phyloP scores from a whole-genome alignment of 1,139 yeast species.

The Pichia sp. region DNA sequence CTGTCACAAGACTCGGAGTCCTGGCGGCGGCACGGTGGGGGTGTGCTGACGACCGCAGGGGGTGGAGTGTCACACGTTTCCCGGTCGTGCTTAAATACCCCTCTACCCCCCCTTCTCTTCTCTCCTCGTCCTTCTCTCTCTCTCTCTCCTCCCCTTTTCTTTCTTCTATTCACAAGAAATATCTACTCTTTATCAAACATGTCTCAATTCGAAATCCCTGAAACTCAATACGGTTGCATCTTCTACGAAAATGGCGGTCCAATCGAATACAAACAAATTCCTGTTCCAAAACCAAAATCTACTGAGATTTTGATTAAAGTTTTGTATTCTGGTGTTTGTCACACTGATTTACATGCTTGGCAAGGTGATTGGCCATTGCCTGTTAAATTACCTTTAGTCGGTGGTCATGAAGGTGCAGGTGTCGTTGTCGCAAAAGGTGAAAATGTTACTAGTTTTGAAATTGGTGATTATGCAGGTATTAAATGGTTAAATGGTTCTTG shows the following conservation, averaged over 20 bases:
- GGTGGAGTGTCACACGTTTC: neutral
- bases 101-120: neutral
- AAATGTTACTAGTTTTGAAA: slow-evolving; percentile 55
- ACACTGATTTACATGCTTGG: slow-evolving; percentile 77
- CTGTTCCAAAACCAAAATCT: slow-evolving; percentile 64
- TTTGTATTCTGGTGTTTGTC: slow-evolving; percentile 73
- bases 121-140: neutral
- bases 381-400: slow-evolving; percentile 63
- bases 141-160: neutral
- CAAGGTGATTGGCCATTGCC: slow-evolving; percentile 72
- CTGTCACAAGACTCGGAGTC: too few species aligned
- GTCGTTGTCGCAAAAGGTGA: slow-evolving; percentile 65
- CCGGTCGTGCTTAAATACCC: neutral
- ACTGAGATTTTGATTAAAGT: slow-evolving; percentile 61
- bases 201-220: slow-evolving; percentile 32
- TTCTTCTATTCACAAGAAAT: neutral
- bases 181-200: neutral
- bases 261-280: slow-evolving; percentile 53
- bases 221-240: slow-evolving; percentile 41
- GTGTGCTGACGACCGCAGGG: too few species aligned
- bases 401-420: slow-evolving; percentile 86
- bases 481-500: slow-evolving; percentile 75
- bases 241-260: slow-evolving; percentile 42
- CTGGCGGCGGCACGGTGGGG: too few species aligned
- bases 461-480: slow-evolving; percentile 70